Conservation (phyloP, 1,284 basidiomycete genomes). For the Ustilago sp. region DNA sequence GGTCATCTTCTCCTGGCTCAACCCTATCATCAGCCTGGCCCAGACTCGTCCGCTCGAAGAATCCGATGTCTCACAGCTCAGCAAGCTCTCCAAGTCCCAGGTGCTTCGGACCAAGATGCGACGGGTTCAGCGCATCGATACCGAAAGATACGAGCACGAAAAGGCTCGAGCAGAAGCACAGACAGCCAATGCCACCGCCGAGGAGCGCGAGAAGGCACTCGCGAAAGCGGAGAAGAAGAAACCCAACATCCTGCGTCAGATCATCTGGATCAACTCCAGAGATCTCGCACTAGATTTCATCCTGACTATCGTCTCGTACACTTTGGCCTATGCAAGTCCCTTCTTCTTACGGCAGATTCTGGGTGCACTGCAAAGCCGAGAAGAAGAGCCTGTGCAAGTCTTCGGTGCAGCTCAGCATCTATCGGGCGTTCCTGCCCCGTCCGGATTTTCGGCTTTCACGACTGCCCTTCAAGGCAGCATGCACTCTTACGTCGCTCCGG, state of each 20-base stretch:
- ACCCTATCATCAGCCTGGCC: slow-evolving; percentile 59
- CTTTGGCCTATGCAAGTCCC: slow-evolving; percentile 43
- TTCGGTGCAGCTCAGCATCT: background rate
- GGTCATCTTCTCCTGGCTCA: slow-evolving; percentile 81
- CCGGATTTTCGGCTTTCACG: background rate
- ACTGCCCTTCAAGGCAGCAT: background rate
- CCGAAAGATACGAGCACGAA: slow-evolving; percentile 10
- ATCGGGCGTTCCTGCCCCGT: background rate
- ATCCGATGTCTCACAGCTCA: slow-evolving; percentile 47
- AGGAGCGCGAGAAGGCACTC: slow-evolving; percentile 4
- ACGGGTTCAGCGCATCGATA: slow-evolving; percentile 15
- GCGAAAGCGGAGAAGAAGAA: slow-evolving; percentile 38
- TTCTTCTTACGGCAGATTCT: slow-evolving; percentile 56
- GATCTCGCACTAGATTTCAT: slow-evolving; percentile 44
- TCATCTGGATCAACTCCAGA: slow-evolving; percentile 42
- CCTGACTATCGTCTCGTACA: slow-evolving; percentile 51
- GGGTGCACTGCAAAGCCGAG: slow-evolving; percentile 19
- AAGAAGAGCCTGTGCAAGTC: background rate
- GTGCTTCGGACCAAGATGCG: slow-evolving; percentile 44
- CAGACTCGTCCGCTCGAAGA: slow-evolving; percentile 42
- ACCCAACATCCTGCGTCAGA: slow-evolving; percentile 29
- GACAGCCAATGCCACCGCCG: background rate
- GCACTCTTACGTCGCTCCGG: slow-evolving; percentile 2
- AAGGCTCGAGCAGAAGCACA: slow-evolving; percentile 15
- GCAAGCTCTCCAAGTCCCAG: slow-evolving; percentile 30